Conservation (phyloP, 2,329 filamentous ascomycete genomes). For the Hypoxylon sp. region DNA sequence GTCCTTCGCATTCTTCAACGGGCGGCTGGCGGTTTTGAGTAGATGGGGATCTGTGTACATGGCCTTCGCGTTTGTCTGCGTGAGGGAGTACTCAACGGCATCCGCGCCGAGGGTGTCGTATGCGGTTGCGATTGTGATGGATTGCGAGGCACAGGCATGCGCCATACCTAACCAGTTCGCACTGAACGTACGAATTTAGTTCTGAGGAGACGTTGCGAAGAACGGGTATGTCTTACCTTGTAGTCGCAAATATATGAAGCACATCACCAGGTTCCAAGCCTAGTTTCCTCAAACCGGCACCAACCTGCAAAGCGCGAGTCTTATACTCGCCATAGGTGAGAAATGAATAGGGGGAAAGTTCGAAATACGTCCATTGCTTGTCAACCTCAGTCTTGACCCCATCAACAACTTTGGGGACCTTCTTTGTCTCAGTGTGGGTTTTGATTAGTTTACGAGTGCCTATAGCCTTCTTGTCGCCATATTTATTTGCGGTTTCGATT, state of each 20-base stretch:
- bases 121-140: conserved; percentile 89
- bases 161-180: conserved; percentile 85
- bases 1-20: conserved; percentile 64
- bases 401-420: conserved; percentile 87
- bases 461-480: conserved; percentile 70
- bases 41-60: conserved; percentile 90
- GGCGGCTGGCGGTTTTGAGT: conserved; percentile 64
- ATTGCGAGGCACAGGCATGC: conserved; percentile 81
- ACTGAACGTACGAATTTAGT: conserved; percentile 52
- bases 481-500: conserved; percentile 70
- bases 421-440: conserved; percentile 85
- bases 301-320: conserved; percentile 72
- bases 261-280: conserved; percentile 73
- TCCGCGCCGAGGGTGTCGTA: conserved; percentile 91
- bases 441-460: conserved; percentile 78
- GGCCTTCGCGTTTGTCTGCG: conserved; percentile 79
- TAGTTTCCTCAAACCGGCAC: conserved; percentile 76
- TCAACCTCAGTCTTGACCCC: conserved; percentile 81
- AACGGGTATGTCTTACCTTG: conserved; percentile 63
- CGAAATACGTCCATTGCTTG: conserved; percentile 91
- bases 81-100: conserved; percentile 85
- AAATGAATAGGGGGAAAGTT: conserved; percentile 80
- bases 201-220: conserved; percentile 2
- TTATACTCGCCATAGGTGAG: conserved; percentile 83
- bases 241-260: conserved; percentile 85